phyloP scores from a whole-genome alignment of 257 asterid genomes.

The Solanum lycopersicoides region DNA sequence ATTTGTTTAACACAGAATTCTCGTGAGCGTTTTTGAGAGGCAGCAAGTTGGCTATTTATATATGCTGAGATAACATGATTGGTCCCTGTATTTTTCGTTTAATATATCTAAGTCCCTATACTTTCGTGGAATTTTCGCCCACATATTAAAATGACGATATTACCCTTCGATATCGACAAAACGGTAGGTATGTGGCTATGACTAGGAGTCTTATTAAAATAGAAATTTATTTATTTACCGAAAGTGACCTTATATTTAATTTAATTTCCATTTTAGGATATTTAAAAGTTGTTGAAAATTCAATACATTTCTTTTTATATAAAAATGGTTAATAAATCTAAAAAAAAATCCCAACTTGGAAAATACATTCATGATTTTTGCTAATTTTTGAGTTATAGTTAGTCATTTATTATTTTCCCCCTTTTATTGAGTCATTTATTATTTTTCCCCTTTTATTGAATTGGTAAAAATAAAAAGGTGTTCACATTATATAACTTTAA shows the following conservation, averaged over 20 bases:
- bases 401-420: neutral
- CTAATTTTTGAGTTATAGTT: neutral
- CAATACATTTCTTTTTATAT: neutral
- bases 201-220: neutral
- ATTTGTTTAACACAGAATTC: neutral
- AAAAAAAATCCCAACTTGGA: neutral
- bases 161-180: neutral
- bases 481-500: neutral
- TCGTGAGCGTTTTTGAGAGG: neutral
- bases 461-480: neutral
- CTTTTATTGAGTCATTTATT: too few species aligned
- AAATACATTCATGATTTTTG: neutral
- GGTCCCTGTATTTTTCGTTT: neutral
- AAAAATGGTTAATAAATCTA: too few species aligned
- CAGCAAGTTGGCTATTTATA: neutral
- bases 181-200: neutral
- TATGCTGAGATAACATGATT: neutral
- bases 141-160: neutral
- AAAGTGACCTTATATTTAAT: neutral
- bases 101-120: neutral
- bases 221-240: neutral
- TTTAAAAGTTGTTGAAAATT: neutral
- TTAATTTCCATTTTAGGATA: neutral
- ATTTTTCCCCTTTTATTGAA: neutral
- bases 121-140: neutral